phyloP scores from a whole-genome alignment of 2,329 filamentous ascomycete species.

The Cladorrhinum sp. region DNA sequence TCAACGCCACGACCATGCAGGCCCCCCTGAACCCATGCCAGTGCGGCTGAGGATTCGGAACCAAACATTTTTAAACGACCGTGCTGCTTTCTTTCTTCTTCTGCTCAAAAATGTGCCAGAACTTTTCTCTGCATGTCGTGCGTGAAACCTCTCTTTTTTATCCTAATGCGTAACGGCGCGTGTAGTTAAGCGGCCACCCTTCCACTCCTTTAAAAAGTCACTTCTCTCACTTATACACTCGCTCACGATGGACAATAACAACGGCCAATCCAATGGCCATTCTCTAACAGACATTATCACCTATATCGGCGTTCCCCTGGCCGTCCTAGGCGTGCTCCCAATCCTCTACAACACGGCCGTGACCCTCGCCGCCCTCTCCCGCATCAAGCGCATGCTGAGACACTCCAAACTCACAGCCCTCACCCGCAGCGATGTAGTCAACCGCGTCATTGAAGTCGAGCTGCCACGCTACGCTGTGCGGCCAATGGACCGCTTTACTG shows the following conservation, averaged over 20 bases:
- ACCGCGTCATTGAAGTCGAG: slow-evolving; percentile 64
- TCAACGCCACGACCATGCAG: not conserved
- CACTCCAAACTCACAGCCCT: slow-evolving; percentile 56
- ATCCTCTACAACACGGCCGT: slow-evolving; percentile 64
- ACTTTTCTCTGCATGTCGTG: not conserved
- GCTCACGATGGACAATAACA: not conserved
- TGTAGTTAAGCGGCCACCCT: not conserved
- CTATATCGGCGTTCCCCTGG: slow-evolving; percentile 36
- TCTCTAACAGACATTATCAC: slow-evolving; percentile 34
- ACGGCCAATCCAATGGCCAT: not conserved
- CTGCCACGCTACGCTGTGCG: slow-evolving; percentile 62
- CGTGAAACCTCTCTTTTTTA: not conserved
- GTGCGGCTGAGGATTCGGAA: slow-evolving; percentile 4
- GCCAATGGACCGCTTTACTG: slow-evolving; percentile 53
- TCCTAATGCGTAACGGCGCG: not conserved
- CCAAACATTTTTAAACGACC: not conserved
- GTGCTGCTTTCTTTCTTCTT: not conserved
- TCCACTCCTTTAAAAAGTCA: not conserved
- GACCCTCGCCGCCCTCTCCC: slow-evolving; percentile 57
- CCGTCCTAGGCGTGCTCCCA: slow-evolving; percentile 49
- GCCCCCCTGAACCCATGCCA: slow-evolving; percentile 1
- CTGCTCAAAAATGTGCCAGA: not conserved
- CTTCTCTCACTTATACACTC: not conserved
- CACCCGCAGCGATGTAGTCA: slow-evolving; percentile 61
- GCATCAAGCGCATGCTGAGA: slow-evolving; percentile 57